phyloP scores from a whole-genome alignment of 1,284 basidiomycete species.

The Puccinia triticina region DNA sequence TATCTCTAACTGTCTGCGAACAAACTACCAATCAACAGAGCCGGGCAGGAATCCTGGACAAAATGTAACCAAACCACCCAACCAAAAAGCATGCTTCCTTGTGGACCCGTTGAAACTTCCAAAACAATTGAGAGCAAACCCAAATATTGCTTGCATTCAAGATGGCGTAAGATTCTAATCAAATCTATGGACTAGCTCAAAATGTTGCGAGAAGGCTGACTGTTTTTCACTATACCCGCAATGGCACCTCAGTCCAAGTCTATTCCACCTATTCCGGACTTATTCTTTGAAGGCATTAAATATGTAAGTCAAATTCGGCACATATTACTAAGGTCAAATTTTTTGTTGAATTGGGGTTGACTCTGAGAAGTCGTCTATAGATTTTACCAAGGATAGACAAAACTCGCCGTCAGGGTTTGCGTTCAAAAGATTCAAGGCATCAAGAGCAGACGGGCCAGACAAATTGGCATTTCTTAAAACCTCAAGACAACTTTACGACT shows the following conservation, averaged over 20 bases:
- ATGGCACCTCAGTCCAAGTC: background rate
- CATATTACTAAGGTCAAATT: too few species aligned
- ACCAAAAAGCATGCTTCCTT: constrained; percentile 12
- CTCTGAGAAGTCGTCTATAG: constrained; percentile 26
- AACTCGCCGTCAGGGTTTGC: constrained; percentile 11
- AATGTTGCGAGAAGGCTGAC: background rate
- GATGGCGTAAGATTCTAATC: constrained; percentile 10
- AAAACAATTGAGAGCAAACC: background rate
- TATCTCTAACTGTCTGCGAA: background rate
- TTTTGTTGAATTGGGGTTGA: background rate
- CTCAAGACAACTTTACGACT: constrained; percentile 13
- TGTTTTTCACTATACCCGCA: background rate
- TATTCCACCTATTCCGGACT: constrained; percentile 16
- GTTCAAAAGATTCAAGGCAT: background rate
- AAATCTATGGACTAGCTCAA: background rate
- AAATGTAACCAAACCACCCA: background rate
- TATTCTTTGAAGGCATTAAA: constrained; percentile 24
- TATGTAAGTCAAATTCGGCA: constrained; percentile 4
- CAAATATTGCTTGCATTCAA: constrained; percentile 8
- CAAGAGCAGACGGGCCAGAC: background rate
- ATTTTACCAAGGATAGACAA: background rate
- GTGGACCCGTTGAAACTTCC: constrained; percentile 20
- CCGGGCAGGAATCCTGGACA: background rate
- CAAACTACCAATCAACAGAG: background rate
- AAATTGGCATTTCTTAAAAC: constrained; percentile 17